These are phyloP conservation scores for Candida rishiriensis DNA, from an alignment of 805 yeast genomes.

Conservation along the genomic window DNA sequence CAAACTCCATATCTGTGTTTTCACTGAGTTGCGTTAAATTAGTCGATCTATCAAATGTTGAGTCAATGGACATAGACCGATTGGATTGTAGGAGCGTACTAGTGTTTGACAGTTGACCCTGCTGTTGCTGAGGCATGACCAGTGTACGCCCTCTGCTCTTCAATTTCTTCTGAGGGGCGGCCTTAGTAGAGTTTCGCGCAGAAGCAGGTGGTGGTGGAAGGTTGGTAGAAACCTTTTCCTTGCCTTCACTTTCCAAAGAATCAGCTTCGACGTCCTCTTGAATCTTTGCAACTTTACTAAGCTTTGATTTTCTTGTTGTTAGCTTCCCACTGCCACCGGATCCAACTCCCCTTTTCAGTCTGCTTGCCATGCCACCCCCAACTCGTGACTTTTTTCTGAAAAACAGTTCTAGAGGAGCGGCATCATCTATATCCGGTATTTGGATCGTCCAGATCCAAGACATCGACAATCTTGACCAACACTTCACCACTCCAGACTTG, in stretches of 20 bases:
- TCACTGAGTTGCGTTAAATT: conserved; percentile 24
- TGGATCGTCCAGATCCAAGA: conserved; percentile 54
- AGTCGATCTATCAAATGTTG: conserved; percentile 27
- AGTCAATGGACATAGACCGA: conserved; percentile 29
- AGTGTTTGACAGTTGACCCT: background rate
- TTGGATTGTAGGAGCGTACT: background rate
- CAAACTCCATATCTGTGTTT: conserved; percentile 39
- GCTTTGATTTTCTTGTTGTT: conserved; percentile 13
- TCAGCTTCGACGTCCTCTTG: conserved; percentile 3
- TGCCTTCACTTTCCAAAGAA: background rate
- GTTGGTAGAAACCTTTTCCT: background rate
- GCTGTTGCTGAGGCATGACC: conserved; percentile 6
- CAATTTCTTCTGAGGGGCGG: background rate
- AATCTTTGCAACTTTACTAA: conserved; percentile 6
- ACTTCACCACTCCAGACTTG: conserved; percentile 47
- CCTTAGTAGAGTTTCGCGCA: background rate
- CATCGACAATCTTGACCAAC: conserved; percentile 55
- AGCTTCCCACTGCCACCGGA: conserved; percentile 9
- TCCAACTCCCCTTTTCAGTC: conserved; percentile 22
- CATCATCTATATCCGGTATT: conserved; percentile 33
- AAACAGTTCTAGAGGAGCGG: conserved; percentile 49
- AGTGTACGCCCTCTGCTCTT: background rate
- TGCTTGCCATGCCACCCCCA: conserved; percentile 28
- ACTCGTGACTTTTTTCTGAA: conserved; percentile 50
- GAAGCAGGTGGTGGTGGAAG: background rate